These are phyloP conservation scores for Globisporangium okanoganense DNA, from an alignment of 352 stramenopile species.

Conservation along the genomic window DNA sequence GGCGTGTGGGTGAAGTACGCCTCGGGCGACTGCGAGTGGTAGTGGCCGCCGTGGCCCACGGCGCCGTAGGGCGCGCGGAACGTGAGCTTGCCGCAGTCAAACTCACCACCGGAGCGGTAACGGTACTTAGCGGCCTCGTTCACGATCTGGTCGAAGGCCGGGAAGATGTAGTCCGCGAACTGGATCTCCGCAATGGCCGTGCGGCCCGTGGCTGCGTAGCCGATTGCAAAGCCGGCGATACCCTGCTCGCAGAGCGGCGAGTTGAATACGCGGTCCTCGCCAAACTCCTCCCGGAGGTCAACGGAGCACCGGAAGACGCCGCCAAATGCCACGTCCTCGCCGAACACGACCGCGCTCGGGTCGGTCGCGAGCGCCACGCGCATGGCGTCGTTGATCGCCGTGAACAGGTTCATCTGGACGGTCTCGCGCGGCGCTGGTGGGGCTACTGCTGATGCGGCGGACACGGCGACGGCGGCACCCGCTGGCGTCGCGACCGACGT, in stretches of 20 bases:
- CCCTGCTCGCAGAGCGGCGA: slow-evolving; percentile 94
- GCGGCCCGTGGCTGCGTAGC: slow-evolving; percentile 94
- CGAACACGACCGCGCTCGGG: slow-evolving; percentile 91
- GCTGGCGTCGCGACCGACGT: slow-evolving; percentile 7
- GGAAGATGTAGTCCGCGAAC: slow-evolving; percentile 98
- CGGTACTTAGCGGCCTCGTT: slow-evolving; percentile 98
- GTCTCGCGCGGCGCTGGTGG: slow-evolving; percentile 29
- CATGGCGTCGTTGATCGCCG: slow-evolving; percentile 91
- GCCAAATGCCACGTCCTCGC: slow-evolving; percentile 98
- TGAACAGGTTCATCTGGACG: slow-evolving; percentile 90
- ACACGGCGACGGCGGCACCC: not conserved
- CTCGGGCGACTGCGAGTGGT: slow-evolving; percentile 95
- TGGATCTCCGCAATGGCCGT: slow-evolving; percentile 98
- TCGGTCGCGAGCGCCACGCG: slow-evolving; percentile 88
- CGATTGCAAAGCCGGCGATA: slow-evolving; percentile 95
- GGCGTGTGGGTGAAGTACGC: slow-evolving; percentile 97
- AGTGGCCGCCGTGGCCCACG: slow-evolving; percentile 92
- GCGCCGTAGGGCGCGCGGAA: slow-evolving; percentile 95
- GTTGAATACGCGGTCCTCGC: slow-evolving; percentile 95
- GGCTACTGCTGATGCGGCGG: slow-evolving; percentile 1
- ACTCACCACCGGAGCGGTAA: slow-evolving; percentile 97
- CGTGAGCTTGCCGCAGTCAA: slow-evolving; percentile 96
- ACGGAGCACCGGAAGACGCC: slow-evolving; percentile 98
- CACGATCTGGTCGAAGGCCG: slow-evolving; percentile 95
- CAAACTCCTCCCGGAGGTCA: slow-evolving; percentile 93